Evolutionary conservation across 1,139 yeast species (phyloP), one percentile per base, ranked within the genome.

Genomic region (Trichomonascaceae sp.): DNA sequence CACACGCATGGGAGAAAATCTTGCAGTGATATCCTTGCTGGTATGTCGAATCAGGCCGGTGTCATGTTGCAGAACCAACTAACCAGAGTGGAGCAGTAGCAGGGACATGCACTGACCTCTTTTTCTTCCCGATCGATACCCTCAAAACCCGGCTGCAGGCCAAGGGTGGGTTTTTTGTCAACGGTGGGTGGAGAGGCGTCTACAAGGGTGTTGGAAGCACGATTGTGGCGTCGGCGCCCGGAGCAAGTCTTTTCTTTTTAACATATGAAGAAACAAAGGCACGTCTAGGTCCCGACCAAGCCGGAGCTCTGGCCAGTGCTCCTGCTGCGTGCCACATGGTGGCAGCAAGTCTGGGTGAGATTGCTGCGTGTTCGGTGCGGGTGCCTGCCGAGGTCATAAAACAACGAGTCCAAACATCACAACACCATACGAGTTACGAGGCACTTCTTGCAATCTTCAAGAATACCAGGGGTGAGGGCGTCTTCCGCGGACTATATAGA

Each of bases 341-440:
- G 3, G 68, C 92, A 11, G 95, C 97, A 1, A 77, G 93, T 1
- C 52, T 75, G 20, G 98, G 98, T 33, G 99, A 89, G 53, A 64
- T 87, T 6, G 79, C 92, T 1, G 98, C 98, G 0, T 89, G 99
- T 52, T 58, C 79, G 37, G 92, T 89, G 1, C 66, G 99, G 38
- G 98, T 92, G 0, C 99, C 99, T 0, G 93, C 94, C 0, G 99
- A 89, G 51, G 94, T 89, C 25, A 74, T 89, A 50, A 89, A 92
- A 56, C 98, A 89, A 57, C 66, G 97, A 38, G 81, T 97, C 0
- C 99, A 89, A 54, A 79, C 96, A 0, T 58, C 64, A 25, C 67
- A 72, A 26, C 69, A 69, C 36, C 64, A 68, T 17, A 64, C 78
- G 0, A 75, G 93, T 0, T 65, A 74, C 39, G 74, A 71, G 50